A percentile compares a stretch with the other conserved stretches of the same genome.
Conservation (phyloP, 495 filamentous ascomycete species). For the Aspergillus hancockii region DNA sequence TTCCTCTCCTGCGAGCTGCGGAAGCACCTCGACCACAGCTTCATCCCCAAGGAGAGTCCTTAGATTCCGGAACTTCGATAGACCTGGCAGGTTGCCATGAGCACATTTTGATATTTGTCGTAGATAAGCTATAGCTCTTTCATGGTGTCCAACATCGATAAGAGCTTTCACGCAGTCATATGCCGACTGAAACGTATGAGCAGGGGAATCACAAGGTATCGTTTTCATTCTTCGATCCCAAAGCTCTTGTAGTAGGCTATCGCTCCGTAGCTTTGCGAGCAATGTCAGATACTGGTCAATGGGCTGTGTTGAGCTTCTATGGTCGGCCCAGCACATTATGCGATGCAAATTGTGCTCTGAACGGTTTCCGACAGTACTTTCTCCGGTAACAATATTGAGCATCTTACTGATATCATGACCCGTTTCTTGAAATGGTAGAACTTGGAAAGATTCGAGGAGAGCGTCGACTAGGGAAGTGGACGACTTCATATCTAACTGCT, state of each 20-base stretch:
- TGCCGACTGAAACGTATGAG: slow-evolving; percentile 13
- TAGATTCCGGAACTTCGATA: slow-evolving; percentile 23
- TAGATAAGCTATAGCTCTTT: slow-evolving; percentile 26
- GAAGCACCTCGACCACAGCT: slow-evolving; percentile 19
- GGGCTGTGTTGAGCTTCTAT: neutral
- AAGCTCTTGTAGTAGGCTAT: slow-evolving; percentile 11
- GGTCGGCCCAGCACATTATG: slow-evolving; percentile 22
- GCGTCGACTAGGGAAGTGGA: slow-evolving; percentile 22
- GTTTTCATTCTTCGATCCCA: slow-evolving; percentile 26
- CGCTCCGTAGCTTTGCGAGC: slow-evolving; percentile 25
- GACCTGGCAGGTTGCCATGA: slow-evolving; percentile 24
- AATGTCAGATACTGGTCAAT: slow-evolving; percentile 24
- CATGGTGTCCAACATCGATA: slow-evolving; percentile 16
- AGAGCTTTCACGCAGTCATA: slow-evolving; percentile 30
- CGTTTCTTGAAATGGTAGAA: slow-evolving; percentile 25
- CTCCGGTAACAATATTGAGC: slow-evolving; percentile 29
- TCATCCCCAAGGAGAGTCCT: slow-evolving; percentile 21
- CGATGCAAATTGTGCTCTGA: slow-evolving; percentile 20
- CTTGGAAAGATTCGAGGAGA: slow-evolving; percentile 23
- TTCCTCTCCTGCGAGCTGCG: slow-evolving; percentile 25
- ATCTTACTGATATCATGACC: slow-evolving; percentile 26
- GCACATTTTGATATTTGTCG: slow-evolving; percentile 29
- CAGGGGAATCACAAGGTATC: neutral
- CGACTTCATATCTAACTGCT: slow-evolving; percentile 1
- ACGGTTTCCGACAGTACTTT: slow-evolving; percentile 7